Percentiles rank a stretch among this genome's conserved stretches.
Conservation (phyloP, 164 flowering plant species). For the Houttuynia cordata region DNA sequence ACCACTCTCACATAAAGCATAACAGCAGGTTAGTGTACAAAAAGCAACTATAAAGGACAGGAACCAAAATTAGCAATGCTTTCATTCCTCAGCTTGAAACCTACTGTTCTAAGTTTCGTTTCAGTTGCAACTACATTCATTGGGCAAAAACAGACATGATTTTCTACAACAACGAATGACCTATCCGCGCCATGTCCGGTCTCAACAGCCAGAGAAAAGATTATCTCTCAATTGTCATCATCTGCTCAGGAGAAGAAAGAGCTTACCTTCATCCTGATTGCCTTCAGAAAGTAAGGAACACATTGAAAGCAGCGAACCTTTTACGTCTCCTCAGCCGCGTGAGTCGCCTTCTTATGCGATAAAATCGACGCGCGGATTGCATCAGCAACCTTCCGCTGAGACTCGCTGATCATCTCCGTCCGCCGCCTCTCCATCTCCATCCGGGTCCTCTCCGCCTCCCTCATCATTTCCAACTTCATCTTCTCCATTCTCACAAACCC, state of each 20-base stretch:
- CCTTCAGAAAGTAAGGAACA: conserved; percentile 5
- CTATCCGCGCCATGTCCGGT: no score
- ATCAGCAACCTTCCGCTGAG: conserved; percentile 48
- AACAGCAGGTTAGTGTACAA: no score
- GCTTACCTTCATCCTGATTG: conserved; percentile 5
- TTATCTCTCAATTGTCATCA: no score
- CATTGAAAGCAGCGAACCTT: not conserved
- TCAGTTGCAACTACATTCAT: no score
- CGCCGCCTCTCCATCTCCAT: conserved; percentile 79
- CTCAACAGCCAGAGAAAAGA: no score
- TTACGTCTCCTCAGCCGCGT: not conserved
- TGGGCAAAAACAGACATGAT: no score
- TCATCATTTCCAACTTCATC: conserved; percentile 73
- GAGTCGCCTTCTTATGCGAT: not conserved
- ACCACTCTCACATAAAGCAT: no score
- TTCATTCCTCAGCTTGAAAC: no score
- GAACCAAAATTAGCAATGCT: no score
- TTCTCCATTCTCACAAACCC: conserved; percentile 59
- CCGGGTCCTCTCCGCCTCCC: conserved; percentile 48
- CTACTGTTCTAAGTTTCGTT: no score
- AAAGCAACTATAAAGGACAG: no score
- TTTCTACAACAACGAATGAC: no score
- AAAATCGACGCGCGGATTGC: conserved; percentile 33
- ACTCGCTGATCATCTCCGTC: conserved; percentile 52
- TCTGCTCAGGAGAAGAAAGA: not conserved